phyloP scores from a whole-genome alignment of 805 yeast species.

The Nakazawaea pomicola region DNA sequence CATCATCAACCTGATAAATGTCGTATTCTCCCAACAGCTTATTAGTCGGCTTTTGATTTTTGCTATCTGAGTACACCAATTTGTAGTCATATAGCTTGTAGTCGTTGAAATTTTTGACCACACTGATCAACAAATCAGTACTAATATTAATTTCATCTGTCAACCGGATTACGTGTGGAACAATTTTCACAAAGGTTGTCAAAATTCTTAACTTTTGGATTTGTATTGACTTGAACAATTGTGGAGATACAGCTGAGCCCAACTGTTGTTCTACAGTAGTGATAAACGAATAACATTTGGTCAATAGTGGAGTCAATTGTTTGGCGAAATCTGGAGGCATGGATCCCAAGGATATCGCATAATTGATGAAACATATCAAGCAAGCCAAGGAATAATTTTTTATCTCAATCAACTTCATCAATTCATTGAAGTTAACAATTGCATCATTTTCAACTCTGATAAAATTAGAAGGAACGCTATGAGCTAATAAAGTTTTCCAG shows the following conservation, averaged over 20 bases:
- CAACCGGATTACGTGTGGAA: conserved; percentile 27
- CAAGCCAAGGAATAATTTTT: conserved; percentile 58
- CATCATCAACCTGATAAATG: conserved; percentile 33
- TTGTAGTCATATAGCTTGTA: conserved; percentile 16
- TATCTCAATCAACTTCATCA: conserved; percentile 39
- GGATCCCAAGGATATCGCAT: conserved; percentile 39
- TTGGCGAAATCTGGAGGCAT: conserved; percentile 28
- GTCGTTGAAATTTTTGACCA: conserved; percentile 27
- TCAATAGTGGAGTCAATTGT: conserved; percentile 25
- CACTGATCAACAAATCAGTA: conserved; percentile 25
- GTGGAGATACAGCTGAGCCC: conserved; percentile 15
- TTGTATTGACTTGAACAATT: conserved; percentile 19
- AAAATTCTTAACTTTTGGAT: conserved; percentile 27
- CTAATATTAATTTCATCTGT: conserved; percentile 21
- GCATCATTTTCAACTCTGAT: conserved; percentile 28
- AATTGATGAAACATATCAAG: conserved; percentile 47
- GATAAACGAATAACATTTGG: conserved; percentile 26
- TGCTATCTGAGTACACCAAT: conserved; percentile 7
- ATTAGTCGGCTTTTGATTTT: conserved; percentile 13
- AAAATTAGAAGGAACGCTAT: conserved; percentile 38
- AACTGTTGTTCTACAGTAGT: conserved; percentile 21
- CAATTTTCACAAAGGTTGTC: conserved; percentile 25
- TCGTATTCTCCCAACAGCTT: conserved; percentile 13
- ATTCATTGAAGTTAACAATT: conserved; percentile 27
- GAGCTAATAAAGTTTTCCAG: conserved; percentile 59